Conservation (phyloP, 2,329 filamentous ascomycete species). For the Sphaerulina musiva region DNA sequence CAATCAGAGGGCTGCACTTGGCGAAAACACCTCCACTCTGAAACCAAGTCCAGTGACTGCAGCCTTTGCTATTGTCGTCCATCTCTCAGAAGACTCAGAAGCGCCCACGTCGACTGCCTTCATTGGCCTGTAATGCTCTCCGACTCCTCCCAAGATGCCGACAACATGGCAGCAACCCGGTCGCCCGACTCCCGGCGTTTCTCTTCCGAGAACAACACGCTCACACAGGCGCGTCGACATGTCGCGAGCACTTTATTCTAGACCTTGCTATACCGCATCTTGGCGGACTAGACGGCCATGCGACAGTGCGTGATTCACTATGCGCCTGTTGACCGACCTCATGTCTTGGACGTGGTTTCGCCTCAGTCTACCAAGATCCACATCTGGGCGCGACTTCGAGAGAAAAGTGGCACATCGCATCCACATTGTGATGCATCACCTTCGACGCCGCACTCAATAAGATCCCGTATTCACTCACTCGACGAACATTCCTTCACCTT, state of each 20-base stretch:
- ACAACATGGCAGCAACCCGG: constrained; percentile 4
- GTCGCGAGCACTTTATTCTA: constrained; percentile 16
- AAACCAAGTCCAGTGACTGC: neutral
- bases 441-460: neutral
- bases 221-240: constrained; percentile 20
- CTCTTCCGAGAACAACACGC: constrained; percentile 12
- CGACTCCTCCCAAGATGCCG: constrained; percentile 2
- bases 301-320: constrained; percentile 12
- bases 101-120: constrained; percentile 12
- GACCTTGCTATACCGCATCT: constrained; percentile 12
- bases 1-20: neutral
- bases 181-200: constrained; percentile 11
- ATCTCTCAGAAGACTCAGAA: constrained; percentile 8
- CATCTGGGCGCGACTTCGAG: constrained; percentile 11
- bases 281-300: neutral
- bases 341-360: constrained; percentile 12
- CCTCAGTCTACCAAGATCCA: constrained; percentile 12
- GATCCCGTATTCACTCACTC: constrained; percentile 3
- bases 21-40: neutral
- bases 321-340: constrained; percentile 12
- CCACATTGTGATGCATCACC: neutral
- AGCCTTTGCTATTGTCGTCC: constrained; percentile 15
- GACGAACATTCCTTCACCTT: constrained; percentile 8
- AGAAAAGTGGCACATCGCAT: constrained; percentile 4
- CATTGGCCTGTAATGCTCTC: constrained; percentile 13